These are phyloP conservation scores for Microthyrium microscopicum DNA, from an alignment of 2,329 filamentous ascomycete species.

Conservation along the genomic window DNA sequence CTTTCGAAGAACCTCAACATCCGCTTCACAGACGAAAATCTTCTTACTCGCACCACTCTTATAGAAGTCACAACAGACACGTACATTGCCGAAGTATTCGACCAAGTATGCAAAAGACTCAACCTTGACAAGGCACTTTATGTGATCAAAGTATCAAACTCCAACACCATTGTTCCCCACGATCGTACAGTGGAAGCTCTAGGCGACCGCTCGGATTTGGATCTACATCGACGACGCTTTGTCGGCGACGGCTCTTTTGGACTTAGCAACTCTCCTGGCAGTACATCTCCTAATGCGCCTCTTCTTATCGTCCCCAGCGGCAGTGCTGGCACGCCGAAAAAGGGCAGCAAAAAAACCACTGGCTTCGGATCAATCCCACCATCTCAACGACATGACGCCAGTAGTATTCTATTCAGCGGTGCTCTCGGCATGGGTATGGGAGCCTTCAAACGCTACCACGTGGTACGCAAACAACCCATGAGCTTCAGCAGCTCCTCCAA, in stretches of 20 bases:
- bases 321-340: constrained; percentile 26
- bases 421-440: constrained; percentile 21
- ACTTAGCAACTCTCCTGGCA: constrained; percentile 53
- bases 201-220: constrained; percentile 56
- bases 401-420: too few species aligned
- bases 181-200: constrained; percentile 68
- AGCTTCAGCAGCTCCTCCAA: constrained; percentile 62
- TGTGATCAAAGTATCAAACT: constrained; percentile 60
- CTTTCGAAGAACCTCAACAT: constrained; percentile 56
- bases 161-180: constrained; percentile 56
- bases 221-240: constrained; percentile 59
- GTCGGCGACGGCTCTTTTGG: constrained; percentile 56
- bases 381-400: constrained; percentile 30
- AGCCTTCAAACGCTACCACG: constrained; percentile 57
- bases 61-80: constrained; percentile 67
- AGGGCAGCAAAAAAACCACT: constrained; percentile 34
- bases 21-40: constrained; percentile 53
- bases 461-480: constrained; percentile 71
- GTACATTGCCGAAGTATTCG: constrained; percentile 67
- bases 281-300: constrained; percentile 51
- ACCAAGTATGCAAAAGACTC: constrained; percentile 59
- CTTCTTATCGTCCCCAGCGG: constrained; percentile 38
- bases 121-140: constrained; percentile 65
- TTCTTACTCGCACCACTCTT: constrained; percentile 53
- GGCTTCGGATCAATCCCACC: constrained; percentile 47